A percentile compares a stretch with the other conserved stretches of the same genome.
Evolutionary conservation across 768 basidiomycete species (phyloP).

Genomic region (Trametes gibbosa): DNA sequence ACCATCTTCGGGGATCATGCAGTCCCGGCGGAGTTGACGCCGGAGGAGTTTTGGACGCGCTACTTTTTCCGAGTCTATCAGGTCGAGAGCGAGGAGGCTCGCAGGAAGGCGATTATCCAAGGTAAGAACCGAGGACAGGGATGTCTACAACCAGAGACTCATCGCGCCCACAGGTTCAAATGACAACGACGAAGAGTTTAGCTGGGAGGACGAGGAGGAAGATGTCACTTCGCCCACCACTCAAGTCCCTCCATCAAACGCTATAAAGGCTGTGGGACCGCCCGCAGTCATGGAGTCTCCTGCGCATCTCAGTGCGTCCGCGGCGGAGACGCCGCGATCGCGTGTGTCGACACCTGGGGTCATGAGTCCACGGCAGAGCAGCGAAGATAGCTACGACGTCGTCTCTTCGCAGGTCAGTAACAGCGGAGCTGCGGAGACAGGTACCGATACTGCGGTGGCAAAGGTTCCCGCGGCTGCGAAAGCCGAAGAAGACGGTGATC

Average conservation of each 20-base stretch:
- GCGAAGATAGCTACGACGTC: constrained; percentile 37
- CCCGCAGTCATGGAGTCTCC: not conserved
- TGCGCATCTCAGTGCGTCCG: constrained; percentile 4
- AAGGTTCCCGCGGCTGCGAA: not conserved
- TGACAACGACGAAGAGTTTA: constrained; percentile 83
- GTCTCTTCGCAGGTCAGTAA: constrained; percentile 34
- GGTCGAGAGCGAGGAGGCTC: constrained; percentile 74
- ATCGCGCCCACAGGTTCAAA: constrained; percentile 42
- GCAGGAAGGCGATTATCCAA: constrained; percentile 73
- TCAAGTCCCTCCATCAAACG: not conserved
- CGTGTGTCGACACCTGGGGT: constrained; percentile 22
- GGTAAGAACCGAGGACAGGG: constrained; percentile 39
- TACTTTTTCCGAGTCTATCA: constrained; percentile 90
- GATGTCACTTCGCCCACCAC: constrained; percentile 35
- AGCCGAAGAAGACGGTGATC: constrained; percentile 11
- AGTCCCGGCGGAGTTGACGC: constrained; percentile 69
- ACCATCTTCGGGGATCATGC: not conserved
- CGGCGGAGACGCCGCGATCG: constrained; percentile 10
- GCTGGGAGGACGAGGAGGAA: constrained; percentile 94
- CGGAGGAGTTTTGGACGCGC: constrained; percentile 76
- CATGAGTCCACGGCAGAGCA: constrained; percentile 30
- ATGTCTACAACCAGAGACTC: not conserved
- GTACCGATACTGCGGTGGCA: not conserved
- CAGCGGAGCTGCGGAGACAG: constrained; percentile 16
- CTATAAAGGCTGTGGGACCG: not conserved